A percentile compares a stretch with the other conserved stretches of the same genome.
These are phyloP conservation scores for Colletotrichum sp. DNA, from an alignment of 2,329 filamentous ascomycete genomes.

Conservation along the genomic window DNA sequence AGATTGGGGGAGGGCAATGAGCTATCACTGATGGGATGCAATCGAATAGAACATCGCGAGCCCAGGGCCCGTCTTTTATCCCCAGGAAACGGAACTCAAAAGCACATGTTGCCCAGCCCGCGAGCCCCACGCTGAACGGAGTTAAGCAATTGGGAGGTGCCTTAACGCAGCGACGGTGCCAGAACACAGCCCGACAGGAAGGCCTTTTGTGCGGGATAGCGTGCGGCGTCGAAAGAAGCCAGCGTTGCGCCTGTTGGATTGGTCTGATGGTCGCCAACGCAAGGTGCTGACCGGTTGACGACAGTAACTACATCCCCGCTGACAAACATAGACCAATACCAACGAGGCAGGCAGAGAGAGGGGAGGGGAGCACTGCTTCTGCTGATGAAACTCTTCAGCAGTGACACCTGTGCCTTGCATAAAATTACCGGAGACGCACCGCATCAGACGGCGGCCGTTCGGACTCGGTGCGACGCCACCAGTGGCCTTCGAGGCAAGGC, in stretches of 20 bases:
- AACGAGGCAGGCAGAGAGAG: not conserved
- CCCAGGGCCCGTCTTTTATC: not conserved
- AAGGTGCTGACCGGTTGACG: not conserved
- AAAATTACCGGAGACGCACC: not conserved
- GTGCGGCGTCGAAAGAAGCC: not conserved
- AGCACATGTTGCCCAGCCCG: not conserved
- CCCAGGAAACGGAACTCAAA: not conserved
- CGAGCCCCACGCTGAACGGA: not conserved
- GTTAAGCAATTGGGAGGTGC: not conserved
- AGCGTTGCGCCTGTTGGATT: not conserved
- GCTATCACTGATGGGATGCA: not conserved
- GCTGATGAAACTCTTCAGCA: not conserved
- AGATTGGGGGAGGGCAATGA: not conserved
- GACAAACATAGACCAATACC: not conserved
- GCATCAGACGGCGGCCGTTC: not conserved
- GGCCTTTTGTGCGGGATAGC: not conserved
- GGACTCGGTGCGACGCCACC: not conserved
- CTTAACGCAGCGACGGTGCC: not conserved
- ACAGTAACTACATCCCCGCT: not conserved
- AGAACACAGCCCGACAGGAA: not conserved
- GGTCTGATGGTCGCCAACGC: not conserved
- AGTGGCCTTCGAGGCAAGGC: not conserved
- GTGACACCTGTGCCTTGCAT: slow-evolving; percentile 6
- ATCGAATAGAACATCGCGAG: not conserved
- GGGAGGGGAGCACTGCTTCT: not conserved